These are phyloP conservation scores for Salix purpurea DNA, from an alignment of 345 rosid species.

Conservation along the genomic window DNA sequence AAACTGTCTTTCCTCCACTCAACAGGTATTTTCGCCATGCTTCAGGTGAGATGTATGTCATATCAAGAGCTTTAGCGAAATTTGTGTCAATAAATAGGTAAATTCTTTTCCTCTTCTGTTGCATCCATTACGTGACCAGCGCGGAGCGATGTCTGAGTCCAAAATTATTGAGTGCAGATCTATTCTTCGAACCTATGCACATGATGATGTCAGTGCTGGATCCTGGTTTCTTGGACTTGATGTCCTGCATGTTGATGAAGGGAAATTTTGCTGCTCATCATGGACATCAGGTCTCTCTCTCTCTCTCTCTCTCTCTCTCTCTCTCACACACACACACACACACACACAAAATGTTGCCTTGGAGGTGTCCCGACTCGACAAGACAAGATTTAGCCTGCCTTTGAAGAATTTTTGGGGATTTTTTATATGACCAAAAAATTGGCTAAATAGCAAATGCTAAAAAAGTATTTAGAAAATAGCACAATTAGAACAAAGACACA, in stretches of 20 bases:
- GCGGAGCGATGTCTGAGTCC: not conserved
- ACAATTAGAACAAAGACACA: too few species aligned
- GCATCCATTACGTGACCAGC: not conserved
- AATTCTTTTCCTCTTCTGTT: conserved; percentile 2
- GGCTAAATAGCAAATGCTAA: too few species aligned
- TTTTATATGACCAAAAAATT: too few species aligned
- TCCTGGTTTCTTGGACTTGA: conserved; percentile 71
- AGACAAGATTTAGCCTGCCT: not conserved
- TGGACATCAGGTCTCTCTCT: conserved; percentile 69
- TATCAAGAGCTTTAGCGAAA: conserved; percentile 62
- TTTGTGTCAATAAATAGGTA: conserved; percentile 70
- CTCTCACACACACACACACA: not conserved
- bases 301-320: not conserved
- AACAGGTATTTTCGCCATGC: conserved; percentile 77
- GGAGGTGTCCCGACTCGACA: too few species aligned
- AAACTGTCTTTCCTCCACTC: not conserved
- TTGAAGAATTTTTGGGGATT: not conserved
- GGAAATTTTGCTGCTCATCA: conserved; percentile 71
- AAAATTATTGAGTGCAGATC: conserved; percentile 35
- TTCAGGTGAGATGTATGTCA: conserved; percentile 70
- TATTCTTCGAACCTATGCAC: conserved; percentile 60
- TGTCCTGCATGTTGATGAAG: conserved; percentile 54
- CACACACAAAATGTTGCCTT: not conserved
- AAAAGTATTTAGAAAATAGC: too few species aligned
- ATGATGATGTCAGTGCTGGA: conserved; percentile 68